Percentiles rank a stretch among this genome's conserved stretches.
phyloP scores from a whole-genome alignment of 2,329 filamentous ascomycete genomes.

The Dissoconium aciculare region DNA sequence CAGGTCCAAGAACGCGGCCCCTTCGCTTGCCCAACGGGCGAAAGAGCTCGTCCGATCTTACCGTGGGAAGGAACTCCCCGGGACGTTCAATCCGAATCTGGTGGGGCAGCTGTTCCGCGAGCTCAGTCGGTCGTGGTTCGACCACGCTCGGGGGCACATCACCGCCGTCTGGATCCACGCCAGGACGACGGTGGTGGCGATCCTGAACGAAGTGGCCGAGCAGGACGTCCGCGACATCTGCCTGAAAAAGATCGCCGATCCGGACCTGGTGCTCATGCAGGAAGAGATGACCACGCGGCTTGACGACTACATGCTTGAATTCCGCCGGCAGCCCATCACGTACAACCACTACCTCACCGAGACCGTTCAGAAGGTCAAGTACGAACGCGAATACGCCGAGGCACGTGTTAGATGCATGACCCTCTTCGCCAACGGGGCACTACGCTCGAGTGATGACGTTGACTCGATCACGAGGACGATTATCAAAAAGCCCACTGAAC shows the following conservation, averaged over 20 bases:
- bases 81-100: constrained; percentile 45
- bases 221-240: too few relatives aligned
- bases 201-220: too few relatives aligned
- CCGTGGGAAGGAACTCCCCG: constrained; percentile 46
- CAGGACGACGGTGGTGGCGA: too few relatives aligned
- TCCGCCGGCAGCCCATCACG: constrained; percentile 4
- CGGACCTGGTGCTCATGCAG: too few relatives aligned
- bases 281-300: too few relatives aligned
- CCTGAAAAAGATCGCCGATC: too few relatives aligned
- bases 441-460: constrained; percentile 1
- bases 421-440: constrained; percentile 1
- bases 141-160: constrained; percentile 26
- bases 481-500: neutral
- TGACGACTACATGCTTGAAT: too few relatives aligned
- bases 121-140: constrained; percentile 42
- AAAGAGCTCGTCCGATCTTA: too few relatives aligned
- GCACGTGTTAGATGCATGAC: neutral
- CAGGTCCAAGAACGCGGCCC: too few relatives aligned
- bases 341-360: constrained; percentile 5
- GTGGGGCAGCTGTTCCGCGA: constrained; percentile 45
- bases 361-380: constrained; percentile 2
- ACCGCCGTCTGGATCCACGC: too few relatives aligned
- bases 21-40: too few relatives aligned
- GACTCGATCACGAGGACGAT: constrained; percentile 2
- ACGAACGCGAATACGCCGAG: neutral